Percentiles rank a stretch among this genome's conserved stretches.
These are phyloP conservation scores for Nemania diffusa DNA, from an alignment of 2,329 filamentous ascomycete species.

Conservation along the genomic window DNA sequence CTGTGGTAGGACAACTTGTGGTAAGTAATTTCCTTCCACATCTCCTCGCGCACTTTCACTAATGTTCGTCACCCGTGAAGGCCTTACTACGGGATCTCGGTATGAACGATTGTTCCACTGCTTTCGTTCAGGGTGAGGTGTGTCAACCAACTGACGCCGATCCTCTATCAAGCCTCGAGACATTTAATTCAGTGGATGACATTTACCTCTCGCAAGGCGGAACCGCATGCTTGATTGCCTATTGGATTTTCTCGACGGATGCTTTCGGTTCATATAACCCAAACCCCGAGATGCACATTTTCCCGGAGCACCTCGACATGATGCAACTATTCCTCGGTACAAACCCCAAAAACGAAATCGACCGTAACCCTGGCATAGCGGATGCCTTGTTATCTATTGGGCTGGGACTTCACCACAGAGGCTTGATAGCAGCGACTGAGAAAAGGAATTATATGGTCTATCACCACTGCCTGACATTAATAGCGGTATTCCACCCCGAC, in stretches of 20 bases:
- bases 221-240: constrained; percentile 67
- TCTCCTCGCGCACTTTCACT: neutral
- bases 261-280: constrained; percentile 68
- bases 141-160: constrained; percentile 55
- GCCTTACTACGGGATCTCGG: constrained; percentile 73
- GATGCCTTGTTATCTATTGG: constrained; percentile 70
- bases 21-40: constrained; percentile 51
- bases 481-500: constrained; percentile 67
- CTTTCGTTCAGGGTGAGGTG: constrained; percentile 59
- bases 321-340: constrained; percentile 64
- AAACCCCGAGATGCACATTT: constrained; percentile 64
- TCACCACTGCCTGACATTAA: constrained; percentile 67
- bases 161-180: constrained; percentile 61
- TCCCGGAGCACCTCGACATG: constrained; percentile 68
- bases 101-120: constrained; percentile 58
- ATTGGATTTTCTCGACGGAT: constrained; percentile 70
- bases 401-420: constrained; percentile 66
- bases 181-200: constrained; percentile 59
- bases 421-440: constrained; percentile 54
- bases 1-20: constrained; percentile 77
- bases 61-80: constrained; percentile 46
- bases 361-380: constrained; percentile 62
- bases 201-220: constrained; percentile 70
- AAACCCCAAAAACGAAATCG: constrained; percentile 61
- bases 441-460: constrained; percentile 65